A percentile compares a stretch with the other conserved stretches of the same genome.
These are phyloP conservation scores for Fusarium beomiforme DNA, from an alignment of 2,329 filamentous ascomycete species.

Conservation along the genomic window DNA sequence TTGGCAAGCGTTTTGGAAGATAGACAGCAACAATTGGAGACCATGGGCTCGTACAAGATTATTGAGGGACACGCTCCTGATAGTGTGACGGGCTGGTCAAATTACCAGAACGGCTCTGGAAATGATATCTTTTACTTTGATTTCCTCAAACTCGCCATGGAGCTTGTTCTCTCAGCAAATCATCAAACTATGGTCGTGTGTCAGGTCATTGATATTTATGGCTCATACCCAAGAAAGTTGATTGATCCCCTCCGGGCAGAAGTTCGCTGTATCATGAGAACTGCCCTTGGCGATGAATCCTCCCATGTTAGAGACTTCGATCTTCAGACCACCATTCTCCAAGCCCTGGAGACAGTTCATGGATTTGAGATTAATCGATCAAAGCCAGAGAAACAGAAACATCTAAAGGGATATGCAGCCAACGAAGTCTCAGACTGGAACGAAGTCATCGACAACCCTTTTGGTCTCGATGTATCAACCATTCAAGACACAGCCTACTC, in stretches of 20 bases:
- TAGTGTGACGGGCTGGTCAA: conserved; percentile 5
- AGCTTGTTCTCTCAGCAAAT: conserved; percentile 6
- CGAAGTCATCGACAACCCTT: conserved; percentile 25
- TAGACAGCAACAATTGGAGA: neutral
- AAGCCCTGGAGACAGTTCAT: conserved; percentile 25
- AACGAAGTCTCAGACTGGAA: conserved; percentile 18
- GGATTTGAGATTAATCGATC: neutral
- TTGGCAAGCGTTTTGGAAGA: neutral
- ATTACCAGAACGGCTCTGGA: neutral
- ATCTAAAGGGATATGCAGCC: conserved; percentile 19
- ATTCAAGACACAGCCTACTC: conserved; percentile 28
- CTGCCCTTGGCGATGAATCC: neutral
- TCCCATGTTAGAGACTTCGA: neutral
- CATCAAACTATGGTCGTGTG: neutral
- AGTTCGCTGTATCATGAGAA: conserved; percentile 17
- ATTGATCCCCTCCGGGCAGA: conserved; percentile 30
- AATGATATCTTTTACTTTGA: conserved; percentile 2
- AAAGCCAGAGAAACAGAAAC: neutral
- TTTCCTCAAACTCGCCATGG: conserved; percentile 5
- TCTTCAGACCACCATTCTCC: conserved; percentile 23
- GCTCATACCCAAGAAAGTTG: neutral
- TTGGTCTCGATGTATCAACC: conserved; percentile 31
- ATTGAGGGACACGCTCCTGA: neutral
- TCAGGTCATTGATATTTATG: conserved; percentile 4
- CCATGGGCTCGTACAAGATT: neutral